A percentile compares a stretch with the other conserved stretches of the same genome.
Conservation (phyloP, 768 basidiomycete species). For the Trametes gibbosa region DNA sequence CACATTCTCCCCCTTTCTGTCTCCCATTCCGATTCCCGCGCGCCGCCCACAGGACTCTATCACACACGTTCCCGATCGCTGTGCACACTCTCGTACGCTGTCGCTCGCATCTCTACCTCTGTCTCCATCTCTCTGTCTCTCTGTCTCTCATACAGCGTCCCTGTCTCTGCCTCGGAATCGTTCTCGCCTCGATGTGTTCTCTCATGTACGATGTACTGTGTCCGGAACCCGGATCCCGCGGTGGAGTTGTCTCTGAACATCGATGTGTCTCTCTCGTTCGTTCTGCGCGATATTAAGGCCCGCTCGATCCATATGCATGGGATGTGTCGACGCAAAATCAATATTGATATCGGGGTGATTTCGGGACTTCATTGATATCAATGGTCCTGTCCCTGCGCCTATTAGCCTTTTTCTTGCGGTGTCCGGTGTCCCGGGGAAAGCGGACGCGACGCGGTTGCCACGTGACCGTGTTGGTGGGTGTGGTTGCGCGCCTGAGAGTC, state of each 20-base stretch:
- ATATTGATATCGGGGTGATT: neutral
- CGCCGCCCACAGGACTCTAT: neutral
- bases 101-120: neutral
- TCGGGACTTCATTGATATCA: neutral
- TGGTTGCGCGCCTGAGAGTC: too few relatives aligned
- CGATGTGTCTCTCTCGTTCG: neutral
- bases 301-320: too few relatives aligned
- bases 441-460: neutral
- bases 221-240: too few relatives aligned
- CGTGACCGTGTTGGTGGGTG: neutral
- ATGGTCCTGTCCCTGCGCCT: too few relatives aligned
- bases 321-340: neutral
- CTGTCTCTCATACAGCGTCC: too few relatives aligned
- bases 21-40: neutral
- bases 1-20: neutral
- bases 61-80: neutral
- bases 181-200: neutral
- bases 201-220: neutral
- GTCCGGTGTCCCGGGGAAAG: too few relatives aligned
- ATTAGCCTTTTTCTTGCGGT: too few relatives aligned
- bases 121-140: neutral
- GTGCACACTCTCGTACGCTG: neutral
- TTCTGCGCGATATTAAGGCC: too few relatives aligned
- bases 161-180: too few relatives aligned
- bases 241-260: neutral